phyloP scores from a whole-genome alignment of 1,284 basidiomycete genomes.

The Neonothopanus nambi region DNA sequence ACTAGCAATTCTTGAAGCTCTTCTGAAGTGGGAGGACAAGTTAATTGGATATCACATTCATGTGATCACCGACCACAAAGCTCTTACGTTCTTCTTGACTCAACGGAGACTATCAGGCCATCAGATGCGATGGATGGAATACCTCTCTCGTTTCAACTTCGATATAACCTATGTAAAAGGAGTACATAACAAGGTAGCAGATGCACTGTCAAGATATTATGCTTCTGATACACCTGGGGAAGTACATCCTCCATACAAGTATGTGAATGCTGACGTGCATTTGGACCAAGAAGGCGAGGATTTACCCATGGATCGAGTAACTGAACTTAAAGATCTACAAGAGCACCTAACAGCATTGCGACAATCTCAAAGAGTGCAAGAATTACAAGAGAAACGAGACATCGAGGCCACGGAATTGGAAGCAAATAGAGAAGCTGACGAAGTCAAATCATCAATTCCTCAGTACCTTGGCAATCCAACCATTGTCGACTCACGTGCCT shows the following conservation, averaged over 20 bases:
- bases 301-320: constrained; percentile 18
- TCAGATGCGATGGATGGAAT: constrained; percentile 31
- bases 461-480: background rate
- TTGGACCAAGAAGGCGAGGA: constrained; percentile 30
- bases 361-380: background rate
- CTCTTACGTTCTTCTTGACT: constrained; percentile 10
- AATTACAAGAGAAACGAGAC: constrained; percentile 2
- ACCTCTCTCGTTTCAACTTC: constrained; percentile 32
- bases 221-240: too few relatives aligned
- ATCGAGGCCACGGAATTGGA: constrained; percentile 1
- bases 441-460: background rate
- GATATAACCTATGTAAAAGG: constrained; percentile 19
- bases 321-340: background rate
- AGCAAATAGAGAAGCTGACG: background rate
- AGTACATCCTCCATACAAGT: constrained; percentile 20
- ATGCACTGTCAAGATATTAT: too few relatives aligned
- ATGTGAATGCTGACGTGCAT: constrained; percentile 27
- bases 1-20: constrained; percentile 33
- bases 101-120: constrained; percentile 1
- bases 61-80: constrained; percentile 12
- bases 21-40: constrained; percentile 32
- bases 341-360: constrained; percentile 7
- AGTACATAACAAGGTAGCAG: too few relatives aligned
- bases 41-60: constrained; percentile 22
- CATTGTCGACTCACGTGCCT: background rate